These are phyloP conservation scores for Spiromastix sp. DNA, from an alignment of 2,329 filamentous ascomycete species.

Conservation along the genomic window DNA sequence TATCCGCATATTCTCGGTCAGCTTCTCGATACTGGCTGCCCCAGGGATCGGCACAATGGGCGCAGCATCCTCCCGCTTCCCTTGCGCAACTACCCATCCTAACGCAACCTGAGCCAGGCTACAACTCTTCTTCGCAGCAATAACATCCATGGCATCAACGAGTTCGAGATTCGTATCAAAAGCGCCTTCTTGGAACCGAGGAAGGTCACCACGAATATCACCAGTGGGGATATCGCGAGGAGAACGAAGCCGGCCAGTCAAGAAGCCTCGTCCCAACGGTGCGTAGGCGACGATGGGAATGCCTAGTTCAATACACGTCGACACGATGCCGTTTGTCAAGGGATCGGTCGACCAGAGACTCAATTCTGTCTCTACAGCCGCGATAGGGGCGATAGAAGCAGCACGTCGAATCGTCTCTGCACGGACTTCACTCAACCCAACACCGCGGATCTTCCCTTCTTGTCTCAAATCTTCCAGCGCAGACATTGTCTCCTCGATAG, in stretches of 20 bases:
- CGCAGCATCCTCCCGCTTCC: too few relatives aligned
- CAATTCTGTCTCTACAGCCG: constrained; percentile 51
- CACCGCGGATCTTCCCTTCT: constrained; percentile 27
- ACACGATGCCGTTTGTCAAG: constrained; percentile 47
- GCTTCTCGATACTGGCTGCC: constrained; percentile 25
- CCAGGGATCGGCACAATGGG: constrained; percentile 30
- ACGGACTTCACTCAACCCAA: constrained; percentile 25
- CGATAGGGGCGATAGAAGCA: constrained; percentile 41
- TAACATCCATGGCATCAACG: constrained; percentile 33
- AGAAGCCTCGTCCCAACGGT: constrained; percentile 48
- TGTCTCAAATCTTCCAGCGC: constrained; percentile 21
- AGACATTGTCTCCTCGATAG: constrained; percentile 34
- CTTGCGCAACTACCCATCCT: constrained; percentile 38
- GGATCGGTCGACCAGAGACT: constrained; percentile 48
- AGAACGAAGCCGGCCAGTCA: constrained; percentile 40
- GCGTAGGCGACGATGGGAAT: constrained; percentile 52
- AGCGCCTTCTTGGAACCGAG: constrained; percentile 42
- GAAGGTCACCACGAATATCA: constrained; percentile 34
- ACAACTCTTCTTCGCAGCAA: constrained; percentile 36
- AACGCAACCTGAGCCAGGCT: constrained; percentile 39
- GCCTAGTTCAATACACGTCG: constrained; percentile 43
- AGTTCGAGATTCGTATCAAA: constrained; percentile 42
- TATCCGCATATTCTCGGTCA: constrained; percentile 28
- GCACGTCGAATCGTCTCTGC: constrained; percentile 33
- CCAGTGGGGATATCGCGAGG: constrained; percentile 37